A percentile compares a stretch with the other conserved stretches of the same genome.
These are phyloP conservation scores for Solanum hybrid DNA, from an alignment of 305 asterid genomes.

Conservation along the genomic window DNA sequence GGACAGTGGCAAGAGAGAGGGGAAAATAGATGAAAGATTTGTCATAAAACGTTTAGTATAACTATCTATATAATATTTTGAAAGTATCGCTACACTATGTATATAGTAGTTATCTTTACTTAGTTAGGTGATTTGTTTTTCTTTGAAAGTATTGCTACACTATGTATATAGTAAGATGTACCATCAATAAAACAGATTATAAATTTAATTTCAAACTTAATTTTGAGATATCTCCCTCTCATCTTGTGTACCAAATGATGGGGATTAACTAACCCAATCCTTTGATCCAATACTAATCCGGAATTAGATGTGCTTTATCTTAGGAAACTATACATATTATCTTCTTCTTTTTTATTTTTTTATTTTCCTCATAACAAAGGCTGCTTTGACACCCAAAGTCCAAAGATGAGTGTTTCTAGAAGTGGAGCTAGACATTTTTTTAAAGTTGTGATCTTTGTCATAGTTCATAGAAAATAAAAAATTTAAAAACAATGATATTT, in stretches of 20 bases:
- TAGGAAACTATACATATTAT: neutral
- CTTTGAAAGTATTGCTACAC: too few relatives aligned
- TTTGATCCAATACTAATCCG: neutral
- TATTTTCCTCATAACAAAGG: neutral
- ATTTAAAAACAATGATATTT: neutral
- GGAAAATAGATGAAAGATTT: neutral
- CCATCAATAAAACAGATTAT: neutral
- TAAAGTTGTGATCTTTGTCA: neutral
- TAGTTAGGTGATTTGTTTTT: too few relatives aligned
- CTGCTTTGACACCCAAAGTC: neutral
- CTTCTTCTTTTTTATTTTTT: neutral
- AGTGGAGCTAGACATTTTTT: neutral
- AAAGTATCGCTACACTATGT: neutral
- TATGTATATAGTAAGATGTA: too few relatives aligned
- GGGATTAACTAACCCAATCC: neutral
- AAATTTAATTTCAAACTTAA: neutral
- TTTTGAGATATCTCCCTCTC: neutral
- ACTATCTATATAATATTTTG: too few relatives aligned
- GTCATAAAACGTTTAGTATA: too few relatives aligned
- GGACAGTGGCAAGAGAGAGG: neutral
- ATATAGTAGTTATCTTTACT: neutral
- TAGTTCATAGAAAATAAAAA: neutral
- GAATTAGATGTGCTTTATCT: neutral
- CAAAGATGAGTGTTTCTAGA: neutral
- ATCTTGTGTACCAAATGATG: neutral